Evolutionary conservation across 495 filamentous ascomycete species (phyloP).

Genomic region (Hypomontagnella submonticulosa): DNA sequence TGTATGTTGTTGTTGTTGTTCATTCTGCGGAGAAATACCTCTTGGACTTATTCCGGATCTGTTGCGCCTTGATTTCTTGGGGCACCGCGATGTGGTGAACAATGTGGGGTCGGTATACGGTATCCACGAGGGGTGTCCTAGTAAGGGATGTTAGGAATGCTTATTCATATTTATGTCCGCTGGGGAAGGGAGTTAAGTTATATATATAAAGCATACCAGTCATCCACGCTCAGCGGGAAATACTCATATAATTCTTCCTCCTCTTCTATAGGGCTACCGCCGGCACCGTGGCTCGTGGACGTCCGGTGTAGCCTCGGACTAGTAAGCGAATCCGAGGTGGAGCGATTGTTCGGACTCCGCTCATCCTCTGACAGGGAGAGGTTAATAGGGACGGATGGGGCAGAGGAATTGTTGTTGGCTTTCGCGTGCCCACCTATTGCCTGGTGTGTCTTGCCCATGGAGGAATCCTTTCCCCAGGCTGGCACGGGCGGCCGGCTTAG

Average conservation of each 20-base stretch:
- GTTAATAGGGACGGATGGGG: conserved; percentile 67
- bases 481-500: conserved; percentile 50
- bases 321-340: conserved; percentile 51
- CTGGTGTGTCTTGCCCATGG: conserved; percentile 25
- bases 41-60: conserved; percentile 76
- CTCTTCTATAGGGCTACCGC: conserved; percentile 71
- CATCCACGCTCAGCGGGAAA: conserved; percentile 87
- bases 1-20: conserved; percentile 10
- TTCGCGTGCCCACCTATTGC: conserved; percentile 39
- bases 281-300: conserved; percentile 41
- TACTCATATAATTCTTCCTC: conserved; percentile 90
- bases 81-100: conserved; percentile 88
- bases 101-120: conserved; percentile 90
- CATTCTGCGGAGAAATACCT: conserved; percentile 81
- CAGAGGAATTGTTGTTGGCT: conserved; percentile 39
- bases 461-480: conserved; percentile 46
- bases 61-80: conserved; percentile 76
- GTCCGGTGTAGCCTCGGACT: conserved; percentile 55
- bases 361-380: conserved; percentile 83
- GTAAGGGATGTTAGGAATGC: conserved; percentile 5
- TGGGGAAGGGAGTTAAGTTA: neutral
- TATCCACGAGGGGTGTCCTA: conserved; percentile 86
- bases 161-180: neutral
- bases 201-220: conserved; percentile 67
- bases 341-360: conserved; percentile 58